A percentile compares a stretch with the other conserved stretches of the same genome.
phyloP scores from a whole-genome alignment of 371 early-diverging fungal species.

The Modicella reniformis region DNA sequence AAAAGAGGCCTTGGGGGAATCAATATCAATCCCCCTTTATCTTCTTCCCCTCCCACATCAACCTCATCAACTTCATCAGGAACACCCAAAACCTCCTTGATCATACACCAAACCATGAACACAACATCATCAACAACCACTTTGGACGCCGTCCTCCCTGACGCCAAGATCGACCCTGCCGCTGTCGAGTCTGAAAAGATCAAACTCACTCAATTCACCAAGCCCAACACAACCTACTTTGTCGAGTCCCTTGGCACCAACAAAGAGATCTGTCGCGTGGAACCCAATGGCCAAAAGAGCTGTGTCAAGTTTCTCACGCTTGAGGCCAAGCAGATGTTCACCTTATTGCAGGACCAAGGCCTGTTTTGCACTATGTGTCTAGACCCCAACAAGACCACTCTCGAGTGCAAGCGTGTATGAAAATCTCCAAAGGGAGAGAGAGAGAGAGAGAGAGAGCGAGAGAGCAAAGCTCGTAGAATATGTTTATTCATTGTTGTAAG shows the following conservation, averaged over 20 bases:
- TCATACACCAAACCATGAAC: conserved; percentile 22
- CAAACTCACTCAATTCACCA: conserved; percentile 44
- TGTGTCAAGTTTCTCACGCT: conserved; percentile 52
- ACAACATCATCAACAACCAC: conserved; percentile 37
- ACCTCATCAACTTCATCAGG: background rate
- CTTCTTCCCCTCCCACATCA: background rate
- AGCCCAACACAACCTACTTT: conserved; percentile 44
- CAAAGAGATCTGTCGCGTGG: conserved; percentile 49
- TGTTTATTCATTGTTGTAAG: too few species aligned
- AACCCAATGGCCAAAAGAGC: conserved; percentile 51
- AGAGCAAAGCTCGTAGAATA: too few species aligned
- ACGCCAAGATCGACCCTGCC: conserved; percentile 39
- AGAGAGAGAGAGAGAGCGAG: background rate
- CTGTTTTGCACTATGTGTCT: conserved; percentile 51
- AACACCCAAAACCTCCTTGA: too few species aligned
- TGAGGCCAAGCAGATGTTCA: conserved; percentile 54
- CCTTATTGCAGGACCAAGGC: conserved; percentile 54
- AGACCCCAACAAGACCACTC: conserved; percentile 50
- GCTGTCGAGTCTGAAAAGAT: conserved; percentile 50
- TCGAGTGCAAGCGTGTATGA: conserved; percentile 51
- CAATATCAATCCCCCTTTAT: background rate
- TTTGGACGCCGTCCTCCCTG: conserved; percentile 51
- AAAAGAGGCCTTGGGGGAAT: background rate
- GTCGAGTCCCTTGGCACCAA: conserved; percentile 53
- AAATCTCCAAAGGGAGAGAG: background rate